Base-by-base conservation (phyloP, 169 alveolate species). In the Theileria annulata region DNA sequence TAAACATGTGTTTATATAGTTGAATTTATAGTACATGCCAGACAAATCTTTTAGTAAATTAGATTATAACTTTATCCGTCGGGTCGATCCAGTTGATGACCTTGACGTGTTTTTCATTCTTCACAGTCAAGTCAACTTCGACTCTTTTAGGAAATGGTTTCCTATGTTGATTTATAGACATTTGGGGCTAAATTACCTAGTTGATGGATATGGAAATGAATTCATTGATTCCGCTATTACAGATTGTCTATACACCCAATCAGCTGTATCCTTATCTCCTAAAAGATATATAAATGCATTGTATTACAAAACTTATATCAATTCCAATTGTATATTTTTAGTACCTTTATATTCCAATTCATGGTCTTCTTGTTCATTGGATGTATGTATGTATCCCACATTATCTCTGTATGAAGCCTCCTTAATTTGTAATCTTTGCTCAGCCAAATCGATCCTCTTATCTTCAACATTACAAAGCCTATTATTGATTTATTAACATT, bases 51-150 rank as follows among this genome's bases (percentile, higher is more conserved):
- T 71, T 33, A 30, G 31, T 71, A 33, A 17, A 56, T 47, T 73
- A 80, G 79, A 93, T 88, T 15, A 90, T 87, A 0, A 93, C 95
- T 68, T 87, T 91, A 70, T 94, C 97, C 56, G 88, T 90, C 0
- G 97, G 97, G 72, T 94, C 96, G 8, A 94, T 92, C 97, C 97
- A 94, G 77, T 92, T 91, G 77, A 94, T 92, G n/a, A 94, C 91
- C 63, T 94, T 93, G 3, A 85, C 90, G 51, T 90, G 80, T 9
- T 88, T 84, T 51, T 89, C 81, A 60, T 93, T 85, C 31, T 60
- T 77, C 27, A 94, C 97, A 2, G 95, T 88, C 35, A 94, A 60
- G 71, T 94, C 97, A 30, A 94, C 95, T 69, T 94, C 97, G 8
- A 94, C 97, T 0, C 96, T 86, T 77, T 94, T 94, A 0, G 96